phyloP scores from a whole-genome alignment of 306 rosid genomes.

The Ceratonia siliqua region DNA sequence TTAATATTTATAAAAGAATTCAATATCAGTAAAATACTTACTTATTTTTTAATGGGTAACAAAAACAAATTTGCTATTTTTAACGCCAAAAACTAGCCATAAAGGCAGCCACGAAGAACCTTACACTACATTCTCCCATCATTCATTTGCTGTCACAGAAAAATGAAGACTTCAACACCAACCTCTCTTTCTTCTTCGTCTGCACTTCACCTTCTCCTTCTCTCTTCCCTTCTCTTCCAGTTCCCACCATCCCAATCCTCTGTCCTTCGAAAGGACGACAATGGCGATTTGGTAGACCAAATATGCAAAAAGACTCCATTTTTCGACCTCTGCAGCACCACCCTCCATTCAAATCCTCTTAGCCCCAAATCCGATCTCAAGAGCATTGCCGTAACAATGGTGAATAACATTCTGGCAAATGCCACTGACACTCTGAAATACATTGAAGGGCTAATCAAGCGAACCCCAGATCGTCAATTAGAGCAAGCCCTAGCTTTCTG shows the following conservation, averaged over 20 bases:
- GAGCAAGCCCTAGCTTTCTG: constrained; percentile 69
- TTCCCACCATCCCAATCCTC: constrained; percentile 30
- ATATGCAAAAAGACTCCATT: constrained; percentile 55
- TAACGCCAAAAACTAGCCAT: constrained; percentile 22
- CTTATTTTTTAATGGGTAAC: not conserved
- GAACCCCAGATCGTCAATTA: constrained; percentile 32
- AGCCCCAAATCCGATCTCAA: constrained; percentile 44
- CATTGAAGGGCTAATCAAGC: constrained; percentile 46
- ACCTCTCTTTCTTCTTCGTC: not conserved
- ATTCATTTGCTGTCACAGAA: not conserved
- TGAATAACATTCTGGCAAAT: constrained; percentile 37
- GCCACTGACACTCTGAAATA: constrained; percentile 38
- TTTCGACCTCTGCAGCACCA: constrained; percentile 45
- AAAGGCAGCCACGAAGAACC: constrained; percentile 18
- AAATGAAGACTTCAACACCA: constrained; percentile 33
- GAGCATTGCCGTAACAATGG: constrained; percentile 36
- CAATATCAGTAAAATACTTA: too few relatives aligned
- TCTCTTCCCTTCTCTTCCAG: constrained; percentile 11
- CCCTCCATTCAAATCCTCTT: constrained; percentile 43
- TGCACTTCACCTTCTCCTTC: constrained; percentile 24
- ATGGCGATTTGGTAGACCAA: constrained; percentile 23
- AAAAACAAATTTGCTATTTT: constrained; percentile 3
- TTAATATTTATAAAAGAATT: too few relatives aligned
- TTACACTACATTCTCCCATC: not conserved
- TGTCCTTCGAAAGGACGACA: not conserved